Base-by-base conservation (phyloP, 2,329 filamentous ascomycete genomes). In the Rhynchosporium secalis region DNA sequence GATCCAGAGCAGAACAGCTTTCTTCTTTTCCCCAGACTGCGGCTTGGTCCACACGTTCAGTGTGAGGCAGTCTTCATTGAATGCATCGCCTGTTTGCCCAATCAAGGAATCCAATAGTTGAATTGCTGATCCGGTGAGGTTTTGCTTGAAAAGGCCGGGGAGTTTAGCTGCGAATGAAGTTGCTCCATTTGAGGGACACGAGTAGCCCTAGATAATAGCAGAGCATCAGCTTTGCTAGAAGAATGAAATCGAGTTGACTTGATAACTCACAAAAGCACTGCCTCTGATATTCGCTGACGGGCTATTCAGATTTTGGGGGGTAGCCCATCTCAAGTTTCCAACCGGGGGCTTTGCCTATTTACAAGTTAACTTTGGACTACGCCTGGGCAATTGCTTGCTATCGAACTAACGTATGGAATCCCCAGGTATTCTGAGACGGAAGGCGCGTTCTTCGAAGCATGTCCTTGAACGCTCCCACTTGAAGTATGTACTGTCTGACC, bases 1-100 rank as follows among this genome's bases (percentile, higher is more conserved):
- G 15, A 80, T 75, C 73, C 75, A 80, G n/a, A 80, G 71, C 48
- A 79, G 66, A 28, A 80, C 78, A 13, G 78, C 70, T 48, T 77
- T 79, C 36, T 72, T 69, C 33, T 61, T 54, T 29, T 71, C 70
- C 3, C 69, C 68, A 5, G 65, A 62, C 52, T 74, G 68, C 6
- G 71, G 62, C 20, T 73, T 74, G 29, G 73, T 63, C 76, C 74
- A 76, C 7, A 76, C 65, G 47, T 77, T 76, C 26, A 77, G 60
- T 1, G 72, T 74, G 4, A 77, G 65, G 60, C 74, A 77, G 58
- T 77, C 75, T 55, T 77, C 75, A 31, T 46, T 56, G 56, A 64
- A 60, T 2, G 38, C 29, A 10, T 60, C 58, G 1, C 51, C 20
- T 6, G 40, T 43, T 41, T 60, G 58, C 28, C 58, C 58, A 31